Conservation (phyloP, 352 stramenopile genomes). For the Phytophthora quininea region DNA sequence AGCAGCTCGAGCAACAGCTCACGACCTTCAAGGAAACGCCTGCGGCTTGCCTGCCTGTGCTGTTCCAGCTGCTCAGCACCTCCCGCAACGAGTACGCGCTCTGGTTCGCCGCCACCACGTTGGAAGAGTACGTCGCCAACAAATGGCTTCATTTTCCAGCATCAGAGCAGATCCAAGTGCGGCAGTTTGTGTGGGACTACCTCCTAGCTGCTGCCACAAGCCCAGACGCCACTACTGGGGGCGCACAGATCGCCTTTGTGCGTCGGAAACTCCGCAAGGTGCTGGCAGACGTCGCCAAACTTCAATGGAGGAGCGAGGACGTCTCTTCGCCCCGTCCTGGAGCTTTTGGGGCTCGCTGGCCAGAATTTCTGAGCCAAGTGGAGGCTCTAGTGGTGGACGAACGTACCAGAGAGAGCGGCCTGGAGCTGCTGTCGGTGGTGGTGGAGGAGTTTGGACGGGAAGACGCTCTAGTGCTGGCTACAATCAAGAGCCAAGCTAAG, state of each 20-base stretch:
- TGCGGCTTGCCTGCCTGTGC: conserved; percentile 60
- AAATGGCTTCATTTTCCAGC: conserved; percentile 54
- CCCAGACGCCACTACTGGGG: background rate
- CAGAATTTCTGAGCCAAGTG: conserved; percentile 69
- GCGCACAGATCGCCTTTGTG: conserved; percentile 57
- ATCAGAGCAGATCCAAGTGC: conserved; percentile 51
- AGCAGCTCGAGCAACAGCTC: conserved; percentile 65
- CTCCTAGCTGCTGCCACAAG: conserved; percentile 30
- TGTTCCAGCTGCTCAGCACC: conserved; percentile 63
- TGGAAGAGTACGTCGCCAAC: conserved; percentile 79
- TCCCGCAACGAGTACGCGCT: conserved; percentile 78
- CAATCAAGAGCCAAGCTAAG: conserved; percentile 52
- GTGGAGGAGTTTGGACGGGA: conserved; percentile 80
- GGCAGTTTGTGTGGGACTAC: conserved; percentile 75
- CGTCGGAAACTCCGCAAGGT: conserved; percentile 76
- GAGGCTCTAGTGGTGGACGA: conserved; percentile 59
- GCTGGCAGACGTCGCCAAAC: conserved; percentile 64
- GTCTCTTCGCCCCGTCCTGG: conserved; percentile 1
- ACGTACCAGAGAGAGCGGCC: conserved; percentile 45
- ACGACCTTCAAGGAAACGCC: conserved; percentile 62
- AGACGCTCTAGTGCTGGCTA: conserved; percentile 58
- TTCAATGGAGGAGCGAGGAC: conserved; percentile 51
- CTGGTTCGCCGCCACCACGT: conserved; percentile 74
- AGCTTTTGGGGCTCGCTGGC: conserved; percentile 34
- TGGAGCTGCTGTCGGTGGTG: conserved; percentile 66